These are phyloP conservation scores for Podospora comata DNA, from an alignment of 495 filamentous ascomycete genomes.

Conservation along the genomic window DNA sequence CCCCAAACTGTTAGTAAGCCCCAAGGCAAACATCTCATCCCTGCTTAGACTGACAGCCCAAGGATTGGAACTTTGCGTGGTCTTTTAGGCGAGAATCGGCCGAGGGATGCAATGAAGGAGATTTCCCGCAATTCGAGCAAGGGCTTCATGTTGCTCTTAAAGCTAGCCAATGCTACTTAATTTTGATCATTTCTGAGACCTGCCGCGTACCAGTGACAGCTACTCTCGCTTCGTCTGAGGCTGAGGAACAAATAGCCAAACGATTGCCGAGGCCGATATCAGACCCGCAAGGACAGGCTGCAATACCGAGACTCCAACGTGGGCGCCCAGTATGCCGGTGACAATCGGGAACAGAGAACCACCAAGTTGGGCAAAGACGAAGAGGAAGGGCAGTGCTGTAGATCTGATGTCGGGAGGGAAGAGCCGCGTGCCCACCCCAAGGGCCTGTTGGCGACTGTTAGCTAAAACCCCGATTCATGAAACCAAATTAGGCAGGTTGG, in stretches of 20 bases:
- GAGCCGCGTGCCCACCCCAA: slow-evolving; percentile 39
- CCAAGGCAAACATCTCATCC: not conserved
- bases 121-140: not conserved
- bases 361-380: slow-evolving; percentile 49
- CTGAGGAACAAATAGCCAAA: slow-evolving; percentile 46
- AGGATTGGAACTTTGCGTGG: not conserved
- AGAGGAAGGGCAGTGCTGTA: slow-evolving; percentile 43
- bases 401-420: slow-evolving; percentile 44
- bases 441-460: slow-evolving; percentile 25
- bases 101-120: not conserved
- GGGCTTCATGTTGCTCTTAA: no score
- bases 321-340: slow-evolving; percentile 48
- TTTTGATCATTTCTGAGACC: not conserved
- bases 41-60: not conserved
- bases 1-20: not conserved
- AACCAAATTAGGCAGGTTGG: not conserved
- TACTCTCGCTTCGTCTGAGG: slow-evolving; percentile 1
- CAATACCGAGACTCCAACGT: slow-evolving; percentile 45
- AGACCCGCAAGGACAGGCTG: slow-evolving; percentile 51
- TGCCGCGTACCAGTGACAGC: not conserved
- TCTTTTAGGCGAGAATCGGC: not conserved
- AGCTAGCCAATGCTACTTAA: not conserved
- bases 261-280: slow-evolving; percentile 40
- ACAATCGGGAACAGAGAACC: slow-evolving; percentile 51
- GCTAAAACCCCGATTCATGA: not conserved